Base-by-base conservation (phyloP, 345 rosid species). In the Zanthoxylum bungeanum region DNA sequence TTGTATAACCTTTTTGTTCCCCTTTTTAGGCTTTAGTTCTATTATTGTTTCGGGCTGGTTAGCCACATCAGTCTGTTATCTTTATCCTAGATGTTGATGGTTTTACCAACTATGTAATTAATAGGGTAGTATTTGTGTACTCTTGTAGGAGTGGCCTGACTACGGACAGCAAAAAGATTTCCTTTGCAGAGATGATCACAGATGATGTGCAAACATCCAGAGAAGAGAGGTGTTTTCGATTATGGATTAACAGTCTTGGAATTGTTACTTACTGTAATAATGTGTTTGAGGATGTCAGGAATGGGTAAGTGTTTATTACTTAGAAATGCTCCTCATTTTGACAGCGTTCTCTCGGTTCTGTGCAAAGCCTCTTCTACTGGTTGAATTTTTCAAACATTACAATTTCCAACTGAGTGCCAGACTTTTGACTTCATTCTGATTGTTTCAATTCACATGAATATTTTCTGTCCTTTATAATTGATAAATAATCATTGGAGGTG, bases 211-310 rank as follows among this genome's bases (percentile, higher is more conserved):
- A 84, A 71, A 90, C 93, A 60, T 90, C 86, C 52, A 86, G 98
- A 80, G 96, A 94, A 58, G 97, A 92, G 80, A 87, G 97, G 81
- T 92, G 98, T 76, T 94, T 84, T 53, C 86, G 98, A 50, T 78
- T 92, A 56, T 94, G 98, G 98, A 92, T 94, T 77, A 94, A 90
- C 76, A 89, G 98, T 75, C 87, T 89, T n/a, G 95, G 95, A 70
- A 82, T 89, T 72, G 77, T 30, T 46, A 89, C 82, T 76, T 94
- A 90, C 77, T 88, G 88, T 73, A 92, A 90, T 71, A 89, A 92
- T 72, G 92, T 92, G 55, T 94, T 94, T 58, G 92, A 94, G 82
- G 98, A 94, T 80, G 90, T 92, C 62, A 88, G 96, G 78, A 86
- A 78, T 80, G 98, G 98, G 98, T 92, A 56, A 80, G 84, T 72